Base-by-base conservation (phyloP, 2,329 filamentous ascomycete species). In the Cladophialophora chaetospira region DNA sequence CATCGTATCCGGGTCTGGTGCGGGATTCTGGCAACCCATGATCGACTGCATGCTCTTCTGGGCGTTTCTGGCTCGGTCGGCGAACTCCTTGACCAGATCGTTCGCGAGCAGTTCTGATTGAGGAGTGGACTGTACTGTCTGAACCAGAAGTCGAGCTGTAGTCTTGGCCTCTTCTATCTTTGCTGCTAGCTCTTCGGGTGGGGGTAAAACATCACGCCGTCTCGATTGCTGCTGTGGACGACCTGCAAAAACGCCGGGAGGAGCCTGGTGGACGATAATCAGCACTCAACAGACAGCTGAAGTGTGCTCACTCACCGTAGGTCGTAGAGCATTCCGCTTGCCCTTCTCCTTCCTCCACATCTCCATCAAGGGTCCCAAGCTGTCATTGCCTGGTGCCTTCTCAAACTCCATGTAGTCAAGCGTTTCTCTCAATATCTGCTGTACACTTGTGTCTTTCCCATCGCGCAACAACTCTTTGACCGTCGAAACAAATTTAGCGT, bases 301-400 rank as follows among this genome's bases (percentile, higher is more conserved):
- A 47, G 51, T 45, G 53, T 64, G 65, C 28, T 26, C 51, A 57
- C 60, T 38, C 60, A 62, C 60, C 45, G 66, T 56, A 29, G 66
- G 64, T 19, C 58, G 58, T 13, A 63, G 43, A 62, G 78, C 81
- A 53, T 78, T 75, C 3, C 79, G 78, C 70, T 83, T 86, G 50
- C 84, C 83, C 77, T 94, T 93, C 73, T 96, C 90, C 72, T 89
- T 91, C 70, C 75, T 85, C 91, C 92, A 97, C 91, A 97, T 96
- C 53, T 86, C 81, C 26, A 91, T 79, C 35, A 97, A 68, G n/a
- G 77, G 73, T 26, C 77, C 77, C 43, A 97, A 74, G 33, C 89
- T 88, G 66, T 89, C 84, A 71, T 97, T 65, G n/a, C 50, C 91
- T 63, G 86, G 80, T 29, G 77, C 75, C 70, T 91, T 91, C 55